Evolutionary conservation across 2,329 filamentous ascomycete species (phyloP), one percentile per base, ranked within the genome.

Genomic region (Lachnellula willkommii): DNA sequence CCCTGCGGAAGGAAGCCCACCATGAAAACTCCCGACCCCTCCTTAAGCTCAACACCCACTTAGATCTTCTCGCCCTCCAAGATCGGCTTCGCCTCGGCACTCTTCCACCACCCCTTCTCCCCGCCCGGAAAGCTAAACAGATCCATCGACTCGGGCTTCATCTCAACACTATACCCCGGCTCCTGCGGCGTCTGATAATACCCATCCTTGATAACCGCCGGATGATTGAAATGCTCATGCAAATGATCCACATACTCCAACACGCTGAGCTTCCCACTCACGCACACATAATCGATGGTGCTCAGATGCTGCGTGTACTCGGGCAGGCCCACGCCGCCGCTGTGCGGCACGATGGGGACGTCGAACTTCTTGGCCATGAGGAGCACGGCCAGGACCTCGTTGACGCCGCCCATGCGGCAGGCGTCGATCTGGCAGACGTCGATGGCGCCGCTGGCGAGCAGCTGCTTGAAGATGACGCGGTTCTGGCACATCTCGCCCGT

Each of bases 401-500:
- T 95, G 47, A 95, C 89, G 60, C 91, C 90, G 43, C 91, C 91
- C 64, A 96, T 81, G 26, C 91, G 86, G 77, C 90, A 95, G 3
- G 91, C 91, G 66, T 96, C 91, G 65, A 94, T 88, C 73, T 96
- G 91, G 70, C 90, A 90, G 20, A 95, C 84, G 67, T 94, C 90
- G 65, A 95, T 89, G 58, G 90, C 89, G 50, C 87, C 87, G 2
- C 83, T 78, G 70, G 86, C 82, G 51, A 96, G 81, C 58, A 95
- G 82, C 74, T 96, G 91, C 80, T 95, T 96, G 82, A 95, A 95
- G 67, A 95, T 83, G 62, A 95, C 89, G 40, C 91, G 85, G 77
- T 95, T 96, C 77, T 95, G 91, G 76, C 90, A 94, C 90, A 95
- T 95, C 76, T 96, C 91, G 60, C 91, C 91, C 0, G 91, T 95